These are phyloP conservation scores for Xylaria sp. DNA, from an alignment of 2,329 filamentous ascomycete species.

Conservation along the genomic window DNA sequence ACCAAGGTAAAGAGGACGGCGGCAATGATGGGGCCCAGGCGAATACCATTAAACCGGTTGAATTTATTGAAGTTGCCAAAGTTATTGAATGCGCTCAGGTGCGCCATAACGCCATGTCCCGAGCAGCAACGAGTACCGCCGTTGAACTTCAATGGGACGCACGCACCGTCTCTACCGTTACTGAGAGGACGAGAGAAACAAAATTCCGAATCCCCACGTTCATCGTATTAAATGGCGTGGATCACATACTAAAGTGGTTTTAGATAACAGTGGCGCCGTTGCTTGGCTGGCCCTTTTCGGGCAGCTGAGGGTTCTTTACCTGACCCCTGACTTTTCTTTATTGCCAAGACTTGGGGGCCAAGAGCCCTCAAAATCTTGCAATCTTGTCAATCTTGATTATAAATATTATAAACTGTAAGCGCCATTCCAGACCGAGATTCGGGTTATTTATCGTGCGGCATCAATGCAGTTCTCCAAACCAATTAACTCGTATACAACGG, in stretches of 20 bases:
- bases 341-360: conserved; percentile 18
- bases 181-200: conserved; percentile 7
- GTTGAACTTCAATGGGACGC: conserved; percentile 9
- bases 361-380: not conserved
- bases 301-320: conserved; percentile 17
- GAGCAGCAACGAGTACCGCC: not conserved
- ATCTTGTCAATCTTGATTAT: not conserved
- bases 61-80: conserved; percentile 22
- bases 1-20: conserved; percentile 37
- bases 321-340: not conserved
- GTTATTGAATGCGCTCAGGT: conserved; percentile 20
- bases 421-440: not conserved
- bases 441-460: not conserved
- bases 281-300: conserved; percentile 6
- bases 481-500: not conserved
- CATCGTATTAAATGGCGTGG: not conserved
- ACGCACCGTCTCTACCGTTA: conserved; percentile 6
- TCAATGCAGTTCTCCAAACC: not conserved
- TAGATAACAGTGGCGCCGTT: conserved; percentile 1
- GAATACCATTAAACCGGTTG: conserved; percentile 30
- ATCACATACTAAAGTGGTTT: not conserved
- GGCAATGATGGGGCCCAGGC: conserved; percentile 34
- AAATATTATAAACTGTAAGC: not conserved
- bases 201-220: not conserved
- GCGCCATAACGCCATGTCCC: conserved; percentile 24